phyloP scores from a whole-genome alignment of 768 basidiomycete species.

The Glaciozyma antarctica region DNA sequence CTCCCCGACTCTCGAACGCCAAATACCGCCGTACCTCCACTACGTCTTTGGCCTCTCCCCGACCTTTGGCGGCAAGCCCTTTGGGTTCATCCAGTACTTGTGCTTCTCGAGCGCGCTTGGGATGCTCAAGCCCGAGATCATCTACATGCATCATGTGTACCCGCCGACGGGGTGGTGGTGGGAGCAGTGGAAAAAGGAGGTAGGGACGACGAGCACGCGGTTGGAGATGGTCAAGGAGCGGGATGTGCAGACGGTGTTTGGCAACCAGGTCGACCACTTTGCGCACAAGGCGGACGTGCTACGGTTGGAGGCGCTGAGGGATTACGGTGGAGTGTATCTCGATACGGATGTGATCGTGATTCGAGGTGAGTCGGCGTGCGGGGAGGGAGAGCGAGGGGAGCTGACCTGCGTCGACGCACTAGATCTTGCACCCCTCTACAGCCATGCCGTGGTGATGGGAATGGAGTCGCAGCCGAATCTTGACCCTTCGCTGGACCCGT shows the following conservation, averaged over 20 bases:
- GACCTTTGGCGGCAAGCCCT: conserved; percentile 29
- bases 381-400: not conserved
- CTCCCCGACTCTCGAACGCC: not conserved
- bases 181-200: conserved; percentile 27
- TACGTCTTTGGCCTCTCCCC: conserved; percentile 37
- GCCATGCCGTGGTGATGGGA: conserved; percentile 28
- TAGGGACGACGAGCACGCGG: conserved; percentile 5
- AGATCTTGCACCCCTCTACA: conserved; percentile 32
- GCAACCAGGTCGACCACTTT: conserved; percentile 29
- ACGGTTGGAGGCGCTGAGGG: conserved; percentile 29
- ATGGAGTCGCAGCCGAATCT: conserved; percentile 32
- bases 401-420: not conserved
- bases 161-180: conserved; percentile 39
- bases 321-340: conserved; percentile 33
- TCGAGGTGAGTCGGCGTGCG: conserved; percentile 14
- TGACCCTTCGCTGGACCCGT: conserved; percentile 19
- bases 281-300: conserved; percentile 35
- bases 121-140: conserved; percentile 35
- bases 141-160: conserved; percentile 38
- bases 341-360: conserved; percentile 31
- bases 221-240: conserved; percentile 23
- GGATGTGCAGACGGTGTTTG: conserved; percentile 25
- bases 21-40: conserved; percentile 31
- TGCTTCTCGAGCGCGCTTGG: conserved; percentile 37
- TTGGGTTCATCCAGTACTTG: conserved; percentile 35